Base-by-base conservation (phyloP, 257 asterid genomes). In the Solanum pinnatisectum region DNA sequence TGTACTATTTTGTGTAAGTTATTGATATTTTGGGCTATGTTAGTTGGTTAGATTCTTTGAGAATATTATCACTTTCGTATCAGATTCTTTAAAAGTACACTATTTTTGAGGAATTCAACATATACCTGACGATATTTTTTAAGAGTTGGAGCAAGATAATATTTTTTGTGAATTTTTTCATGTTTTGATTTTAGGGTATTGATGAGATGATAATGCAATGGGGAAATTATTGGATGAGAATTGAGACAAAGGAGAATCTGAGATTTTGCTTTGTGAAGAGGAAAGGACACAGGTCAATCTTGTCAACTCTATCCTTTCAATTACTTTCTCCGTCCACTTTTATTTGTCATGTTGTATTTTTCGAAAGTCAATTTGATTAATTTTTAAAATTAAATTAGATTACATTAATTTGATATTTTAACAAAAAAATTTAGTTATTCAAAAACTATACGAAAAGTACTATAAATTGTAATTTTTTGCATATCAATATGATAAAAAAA, bases 251-350 rank as follows among this genome's bases (percentile, higher is more conserved):
- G 92, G 90, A 91, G 91, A 91, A 90, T 91, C 91, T 88, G 87
- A 89, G 92, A 79, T 89, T 68, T 88, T 88, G 88, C 60, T 72
- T 42, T 86, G 91, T 67, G 88, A 87, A 49, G 70, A 85, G 42
- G 82, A 85, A 40, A 35, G 44, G 96, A 92, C 95, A 93, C 91
- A 88, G 93, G 94, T 94, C 97, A 92, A 93, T 93, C 96, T 92
- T 92, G 94, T 94, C 98, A 92, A 88, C 63, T 87, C 89, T 72
- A 89, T 82, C 91, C 93, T 90, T 92, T 93, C 98, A 94, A 92
- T 90, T 90, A 91, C 36, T 44, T n/a, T n/a, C 30, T 30, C 30
- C 30, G 1, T 30, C 30, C 30, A 30, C 1, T 1, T 30, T 30
- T 30, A 30, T 30, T 30, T 30, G 30, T 30, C 30, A 30, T 30